Evolutionary conservation across 768 basidiomycete species (phyloP), one percentile per base, ranked within the genome.

Genomic region (Tulasnella sp.): DNA sequence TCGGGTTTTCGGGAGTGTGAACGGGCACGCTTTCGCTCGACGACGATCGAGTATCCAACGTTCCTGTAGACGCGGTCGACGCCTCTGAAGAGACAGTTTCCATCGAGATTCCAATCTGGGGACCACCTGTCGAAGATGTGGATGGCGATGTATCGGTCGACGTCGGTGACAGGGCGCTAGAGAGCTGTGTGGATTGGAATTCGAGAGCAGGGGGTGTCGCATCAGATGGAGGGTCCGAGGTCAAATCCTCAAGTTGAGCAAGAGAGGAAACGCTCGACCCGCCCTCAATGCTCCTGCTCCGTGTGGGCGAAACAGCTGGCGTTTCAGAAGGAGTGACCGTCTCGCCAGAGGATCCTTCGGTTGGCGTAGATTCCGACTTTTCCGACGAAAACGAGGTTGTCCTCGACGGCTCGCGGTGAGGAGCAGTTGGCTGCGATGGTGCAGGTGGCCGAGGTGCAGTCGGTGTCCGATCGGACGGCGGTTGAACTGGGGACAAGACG

Each of bases 81-180:
- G 64, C 34, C 31, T 69, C 31, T 18, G 64, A 69, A 18, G 64
- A 69, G 20, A 16, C 5, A 31, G 64, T 69, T 34, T 69, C 64
- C 64, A 37, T 69, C 64, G 34, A 69, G 28, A 69, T 18, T 34
- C 31, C 64, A 6, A 31, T 28, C 18, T 69, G 64, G 6, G 58
- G 24, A 28, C n/a, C 44, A 50, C 28, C 18, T 8, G 46, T 58
- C 46, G 76, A 76, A 22, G 54, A n/a, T 22, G 76, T 12, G 7
- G 46, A 76, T 16, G 76, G 76, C 6, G 44, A 9, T 54, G 75
- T 50, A 31, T 76, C 75, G 41, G 75, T 76, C n/a, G 75, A 76
- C 8, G 41, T 48, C 75, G 75, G 44, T n/a, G 76, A 76, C 7
- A 76, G 31, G 28, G 40, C 16, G 64, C 34, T 69, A 20, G 64